phyloP scores from a whole-genome alignment of 306 rosid species.

The Boehmeria nivea region DNA sequence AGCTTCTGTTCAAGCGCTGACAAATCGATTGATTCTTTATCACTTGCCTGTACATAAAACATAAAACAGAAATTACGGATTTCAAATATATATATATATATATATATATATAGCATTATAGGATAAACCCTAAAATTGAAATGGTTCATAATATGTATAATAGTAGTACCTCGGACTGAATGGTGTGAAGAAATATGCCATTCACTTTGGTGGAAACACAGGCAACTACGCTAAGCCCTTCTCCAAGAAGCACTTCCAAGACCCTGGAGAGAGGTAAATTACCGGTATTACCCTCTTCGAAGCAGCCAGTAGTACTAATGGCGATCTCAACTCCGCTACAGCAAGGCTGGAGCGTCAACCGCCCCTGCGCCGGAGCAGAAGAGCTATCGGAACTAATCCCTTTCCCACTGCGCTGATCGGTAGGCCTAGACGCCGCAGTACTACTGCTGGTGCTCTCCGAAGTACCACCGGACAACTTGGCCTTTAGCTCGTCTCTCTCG shows the following conservation, averaged over 20 bases:
- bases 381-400: too few species aligned
- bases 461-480: slow-evolving; percentile 10
- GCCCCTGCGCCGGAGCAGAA: not conserved
- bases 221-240: slow-evolving; percentile 40
- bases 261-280: slow-evolving; percentile 29
- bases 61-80: not conserved
- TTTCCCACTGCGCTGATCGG: not conserved
- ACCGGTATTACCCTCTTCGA: slow-evolving; percentile 22
- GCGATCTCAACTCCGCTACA: slow-evolving; percentile 37
- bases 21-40: slow-evolving; percentile 23
- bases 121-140: not conserved
- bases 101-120: not conserved
- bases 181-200: slow-evolving; percentile 39
- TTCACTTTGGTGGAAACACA: slow-evolving; percentile 39
- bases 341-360: slow-evolving; percentile 29
- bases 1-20: slow-evolving; percentile 46
- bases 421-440: not conserved
- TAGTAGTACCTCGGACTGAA: slow-evolving; percentile 44
- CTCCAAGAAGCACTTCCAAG: slow-evolving; percentile 29
- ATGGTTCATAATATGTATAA: not conserved
- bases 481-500: slow-evolving; percentile 46
- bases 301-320: slow-evolving; percentile 18
- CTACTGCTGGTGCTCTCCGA: not conserved
- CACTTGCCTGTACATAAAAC: slow-evolving; percentile 33
- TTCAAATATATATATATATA: not conserved